Base-by-base conservation (phyloP, 495 filamentous ascomycete species). In the Astrocystis sublimbata region DNA sequence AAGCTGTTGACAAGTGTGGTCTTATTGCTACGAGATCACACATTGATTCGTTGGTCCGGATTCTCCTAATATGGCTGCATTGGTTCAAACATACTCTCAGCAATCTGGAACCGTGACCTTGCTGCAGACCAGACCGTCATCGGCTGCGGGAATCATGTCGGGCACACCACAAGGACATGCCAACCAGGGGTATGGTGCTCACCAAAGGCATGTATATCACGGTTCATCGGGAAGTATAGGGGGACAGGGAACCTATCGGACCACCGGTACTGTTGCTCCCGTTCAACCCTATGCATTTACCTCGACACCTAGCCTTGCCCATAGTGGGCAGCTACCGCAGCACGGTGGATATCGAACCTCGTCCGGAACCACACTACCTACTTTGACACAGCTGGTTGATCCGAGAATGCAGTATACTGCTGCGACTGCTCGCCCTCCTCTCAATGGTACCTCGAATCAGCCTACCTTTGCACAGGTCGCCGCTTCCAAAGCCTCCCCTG, bases 1-100 rank as follows among this genome's bases (percentile, higher is more conserved):
- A 24, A 65, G 49, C 68, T 53, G 36, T 61, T 45, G 15, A 49
- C 43, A 35, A 46, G 28, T 49, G 62, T 63, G 52, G 64, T 42
- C 42, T 52, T 38, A 53, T 63, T 46, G 55, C 55, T 57, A 60
- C 58, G 50, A 53, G 62, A 58, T 65, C 60, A 62, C 54, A 12
- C 60, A 33, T 58, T 61, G 59, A 68, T 43, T 17, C 46, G 42
- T 47, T 53, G 47, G 56, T 35, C 58, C 43, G 30, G 41, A 57
- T 61, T 64, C 61, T 63, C 65, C 59, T 70, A 85, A 64, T 71
- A 96, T 96, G 92, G 92, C 92, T 79, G 91, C 92, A 76, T 84
- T 96, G 79, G 91, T 94, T 76, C 92, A 96, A 82, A 85, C 91
- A 64, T 92, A 93, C 73, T 89, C 91, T 68, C 86, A 90, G 77